phyloP scores from a whole-genome alignment of 2,329 filamentous ascomycete species.

The Penicillium sp. region DNA sequence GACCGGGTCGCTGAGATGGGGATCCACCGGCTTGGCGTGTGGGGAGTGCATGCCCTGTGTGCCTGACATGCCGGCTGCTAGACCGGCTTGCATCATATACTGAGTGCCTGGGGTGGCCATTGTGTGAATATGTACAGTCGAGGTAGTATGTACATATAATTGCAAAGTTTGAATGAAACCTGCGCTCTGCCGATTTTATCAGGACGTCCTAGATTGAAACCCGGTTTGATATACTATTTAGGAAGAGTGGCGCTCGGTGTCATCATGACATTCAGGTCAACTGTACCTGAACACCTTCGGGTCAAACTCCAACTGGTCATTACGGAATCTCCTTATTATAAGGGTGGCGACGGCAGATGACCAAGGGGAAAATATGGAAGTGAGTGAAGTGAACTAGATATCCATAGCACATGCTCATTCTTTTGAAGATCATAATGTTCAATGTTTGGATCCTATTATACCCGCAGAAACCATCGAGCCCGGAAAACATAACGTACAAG shows the following conservation, averaged over 20 bases:
- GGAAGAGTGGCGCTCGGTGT: background rate
- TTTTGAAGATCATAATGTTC: background rate
- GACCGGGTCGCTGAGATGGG: conserved; percentile 18
- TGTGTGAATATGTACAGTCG: background rate
- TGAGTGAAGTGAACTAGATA: background rate
- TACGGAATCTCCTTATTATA: background rate
- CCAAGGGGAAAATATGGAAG: background rate
- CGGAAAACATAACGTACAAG: background rate
- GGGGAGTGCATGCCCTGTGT: conserved; percentile 22
- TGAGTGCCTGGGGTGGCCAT: conserved; percentile 22
- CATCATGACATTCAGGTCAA: conserved; percentile 5
- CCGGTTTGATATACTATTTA: background rate
- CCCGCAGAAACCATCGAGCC: background rate
- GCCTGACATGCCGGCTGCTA: conserved; percentile 24
- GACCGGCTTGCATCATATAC: conserved; percentile 23
- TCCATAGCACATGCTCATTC: no score
- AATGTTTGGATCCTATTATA: background rate
- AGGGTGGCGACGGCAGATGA: background rate
- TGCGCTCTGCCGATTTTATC: background rate
- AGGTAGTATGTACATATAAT: background rate
- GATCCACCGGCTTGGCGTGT: conserved; percentile 20
- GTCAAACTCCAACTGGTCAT: background rate
- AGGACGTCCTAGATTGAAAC: background rate
- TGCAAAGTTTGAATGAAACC: background rate
- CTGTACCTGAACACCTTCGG: background rate